Evolutionary conservation across 2,329 filamentous ascomycete genomes (phyloP).

Genomic region (Colletotrichum sp.): DNA sequence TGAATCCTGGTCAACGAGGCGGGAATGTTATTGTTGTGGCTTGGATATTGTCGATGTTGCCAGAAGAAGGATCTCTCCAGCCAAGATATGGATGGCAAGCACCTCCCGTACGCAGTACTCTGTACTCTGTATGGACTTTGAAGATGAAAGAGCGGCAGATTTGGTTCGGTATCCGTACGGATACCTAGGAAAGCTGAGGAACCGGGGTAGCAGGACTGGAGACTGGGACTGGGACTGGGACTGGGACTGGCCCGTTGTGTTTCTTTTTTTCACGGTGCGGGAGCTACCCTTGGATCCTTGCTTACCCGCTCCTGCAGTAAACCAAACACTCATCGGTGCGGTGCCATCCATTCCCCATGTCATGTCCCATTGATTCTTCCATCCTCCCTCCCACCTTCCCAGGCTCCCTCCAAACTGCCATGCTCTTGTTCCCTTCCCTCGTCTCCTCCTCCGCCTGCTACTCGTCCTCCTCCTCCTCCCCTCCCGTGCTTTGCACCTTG

Average conservation of each 20-base stretch:
- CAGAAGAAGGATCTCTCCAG: not conserved
- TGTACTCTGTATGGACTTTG: not conserved
- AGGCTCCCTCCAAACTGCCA: not conserved
- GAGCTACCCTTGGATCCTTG: slow-evolving; percentile 38
- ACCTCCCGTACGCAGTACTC: not conserved
- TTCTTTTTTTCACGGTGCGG: slow-evolving; percentile 21
- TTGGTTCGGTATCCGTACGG: not conserved
- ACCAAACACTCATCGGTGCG: slow-evolving; percentile 6
- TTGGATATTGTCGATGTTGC: not conserved
- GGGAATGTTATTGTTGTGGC: not conserved
- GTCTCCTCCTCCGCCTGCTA: not conserved
- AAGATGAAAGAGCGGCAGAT: not conserved
- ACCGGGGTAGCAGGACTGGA: not conserved
- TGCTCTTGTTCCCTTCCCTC: not conserved
- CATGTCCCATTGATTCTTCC: not conserved
- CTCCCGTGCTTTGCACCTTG: not conserved
- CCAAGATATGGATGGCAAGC: not conserved
- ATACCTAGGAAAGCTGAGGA: not conserved
- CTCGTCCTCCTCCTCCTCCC: not conserved
- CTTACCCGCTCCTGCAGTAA: slow-evolving; percentile 48
- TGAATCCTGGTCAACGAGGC: not conserved
- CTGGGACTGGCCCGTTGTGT: not conserved
- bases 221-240: not conserved
- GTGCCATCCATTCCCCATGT: not conserved
- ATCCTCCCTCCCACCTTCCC: not conserved